Conservation (phyloP, 257 asterid species). For the Penstemon davidsonii region DNA sequence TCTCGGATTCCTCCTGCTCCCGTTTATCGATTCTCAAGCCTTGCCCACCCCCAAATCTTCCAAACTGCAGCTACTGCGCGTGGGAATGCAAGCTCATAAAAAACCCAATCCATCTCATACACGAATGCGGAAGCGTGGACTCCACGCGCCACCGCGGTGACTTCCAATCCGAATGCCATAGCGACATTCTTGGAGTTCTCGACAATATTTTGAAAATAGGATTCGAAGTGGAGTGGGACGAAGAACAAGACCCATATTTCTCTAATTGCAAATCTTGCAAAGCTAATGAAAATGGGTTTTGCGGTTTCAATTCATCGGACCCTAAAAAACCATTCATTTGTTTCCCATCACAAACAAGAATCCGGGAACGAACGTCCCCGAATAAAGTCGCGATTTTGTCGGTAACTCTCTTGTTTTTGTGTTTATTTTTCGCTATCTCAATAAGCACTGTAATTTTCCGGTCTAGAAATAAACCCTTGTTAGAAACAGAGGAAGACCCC, state of each 20-base stretch:
- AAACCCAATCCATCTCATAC: slow-evolving; percentile 57
- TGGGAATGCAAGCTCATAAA: slow-evolving; percentile 72
- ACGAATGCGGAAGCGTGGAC: slow-evolving; percentile 53
- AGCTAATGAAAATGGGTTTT: slow-evolving; percentile 44
- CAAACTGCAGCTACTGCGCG: slow-evolving; percentile 72
- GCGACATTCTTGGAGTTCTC: slow-evolving; percentile 71
- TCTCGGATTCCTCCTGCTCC: slow-evolving; percentile 81
- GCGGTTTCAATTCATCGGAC: slow-evolving; percentile 76
- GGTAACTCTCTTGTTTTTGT: slow-evolving; percentile 44
- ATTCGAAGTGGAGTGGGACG: slow-evolving; percentile 83
- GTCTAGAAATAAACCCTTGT: slow-evolving; percentile 31
- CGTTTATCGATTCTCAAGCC: slow-evolving; percentile 67
- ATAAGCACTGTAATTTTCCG: slow-evolving; percentile 46
- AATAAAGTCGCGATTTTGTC: slow-evolving; percentile 48
- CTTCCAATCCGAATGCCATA: slow-evolving; percentile 62
- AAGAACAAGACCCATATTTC: slow-evolving; percentile 63
- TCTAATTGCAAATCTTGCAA: slow-evolving; percentile 62
- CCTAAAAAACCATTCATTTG: slow-evolving; percentile 60
- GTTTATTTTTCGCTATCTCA: slow-evolving; percentile 50
- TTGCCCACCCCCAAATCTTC: slow-evolving; percentile 61
- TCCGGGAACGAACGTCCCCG: slow-evolving; percentile 46
- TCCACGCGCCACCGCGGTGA: slow-evolving; percentile 53
- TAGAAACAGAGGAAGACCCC: slow-evolving; percentile 69
- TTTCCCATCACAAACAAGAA: slow-evolving; percentile 35
- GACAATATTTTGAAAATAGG: slow-evolving; percentile 62